A percentile compares a stretch with the other conserved stretches of the same genome.
Conservation (phyloP, 768 basidiomycete genomes). For the Dentipellis fragilis region DNA sequence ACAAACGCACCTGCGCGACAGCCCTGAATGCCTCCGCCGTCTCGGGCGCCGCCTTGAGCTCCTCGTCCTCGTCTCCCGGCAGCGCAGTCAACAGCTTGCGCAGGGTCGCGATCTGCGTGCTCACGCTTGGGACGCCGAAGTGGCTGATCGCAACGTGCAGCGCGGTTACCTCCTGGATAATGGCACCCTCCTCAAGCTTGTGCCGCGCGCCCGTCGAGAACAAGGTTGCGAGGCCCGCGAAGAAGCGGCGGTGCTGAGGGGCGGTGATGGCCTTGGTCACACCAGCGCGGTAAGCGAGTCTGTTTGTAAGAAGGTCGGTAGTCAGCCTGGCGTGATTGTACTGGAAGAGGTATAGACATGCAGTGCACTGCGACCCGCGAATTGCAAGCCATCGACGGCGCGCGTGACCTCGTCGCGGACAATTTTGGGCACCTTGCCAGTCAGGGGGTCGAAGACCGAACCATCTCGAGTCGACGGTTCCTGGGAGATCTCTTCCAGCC, state of each 20-base stretch:
- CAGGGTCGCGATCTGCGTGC: constrained; percentile 58
- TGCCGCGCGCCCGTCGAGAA: constrained; percentile 52
- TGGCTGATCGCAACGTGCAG: constrained; percentile 56
- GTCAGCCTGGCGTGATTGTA: neutral
- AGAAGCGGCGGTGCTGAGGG: constrained; percentile 44
- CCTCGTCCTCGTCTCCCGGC: constrained; percentile 16
- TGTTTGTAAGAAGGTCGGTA: constrained; percentile 18
- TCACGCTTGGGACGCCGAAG: constrained; percentile 36
- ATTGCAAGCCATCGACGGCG: constrained; percentile 68
- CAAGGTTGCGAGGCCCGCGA: constrained; percentile 52
- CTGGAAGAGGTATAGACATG: constrained; percentile 19
- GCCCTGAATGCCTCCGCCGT: constrained; percentile 31
- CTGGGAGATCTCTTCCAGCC: constrained; percentile 54
- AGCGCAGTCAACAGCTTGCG: constrained; percentile 35
- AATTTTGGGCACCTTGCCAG: constrained; percentile 24
- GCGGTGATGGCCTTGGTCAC: constrained; percentile 61
- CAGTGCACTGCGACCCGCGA: constrained; percentile 49
- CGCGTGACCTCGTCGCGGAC: constrained; percentile 31
- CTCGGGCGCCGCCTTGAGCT: constrained; percentile 18
- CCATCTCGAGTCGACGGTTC: constrained; percentile 56
- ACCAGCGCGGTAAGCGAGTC: constrained; percentile 64
- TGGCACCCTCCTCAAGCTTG: constrained; percentile 48
- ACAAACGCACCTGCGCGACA: constrained; percentile 31
- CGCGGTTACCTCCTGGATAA: constrained; percentile 56
- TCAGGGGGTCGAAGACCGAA: constrained; percentile 35